These are phyloP conservation scores for Boletus fagicola DNA, from an alignment of 768 basidiomycete species.

Conservation along the genomic window DNA sequence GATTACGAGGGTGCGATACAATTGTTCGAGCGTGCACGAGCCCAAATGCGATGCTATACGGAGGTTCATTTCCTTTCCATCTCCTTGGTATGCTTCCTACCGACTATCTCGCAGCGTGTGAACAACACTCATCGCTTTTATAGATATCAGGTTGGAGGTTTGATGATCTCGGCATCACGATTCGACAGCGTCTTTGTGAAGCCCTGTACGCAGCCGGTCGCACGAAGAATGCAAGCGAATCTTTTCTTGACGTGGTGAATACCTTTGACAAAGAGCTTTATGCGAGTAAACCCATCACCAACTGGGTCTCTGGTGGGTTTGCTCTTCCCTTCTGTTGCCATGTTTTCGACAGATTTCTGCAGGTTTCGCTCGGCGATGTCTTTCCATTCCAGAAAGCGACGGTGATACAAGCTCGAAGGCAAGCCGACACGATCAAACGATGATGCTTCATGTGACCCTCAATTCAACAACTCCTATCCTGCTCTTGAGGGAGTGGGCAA, in stretches of 20 bases:
- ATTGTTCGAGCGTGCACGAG: not conserved
- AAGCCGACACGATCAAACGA: too few relatives aligned
- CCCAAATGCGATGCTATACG: not conserved
- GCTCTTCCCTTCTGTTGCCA: too few relatives aligned
- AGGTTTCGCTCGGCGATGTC: too few relatives aligned
- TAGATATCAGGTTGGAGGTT: not conserved
- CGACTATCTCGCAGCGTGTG: not conserved
- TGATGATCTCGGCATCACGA: not conserved
- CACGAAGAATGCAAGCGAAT: not conserved
- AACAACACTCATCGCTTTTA: not conserved
- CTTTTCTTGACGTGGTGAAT: not conserved
- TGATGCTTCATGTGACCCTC: not conserved
- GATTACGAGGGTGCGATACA: not conserved
- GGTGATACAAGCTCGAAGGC: too few relatives aligned
- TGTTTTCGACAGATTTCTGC: too few relatives aligned
- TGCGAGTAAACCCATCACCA: too few relatives aligned
- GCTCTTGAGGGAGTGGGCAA: not conserved
- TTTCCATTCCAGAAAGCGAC: too few relatives aligned
- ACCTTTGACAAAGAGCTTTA: too few relatives aligned
- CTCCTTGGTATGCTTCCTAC: not conserved
- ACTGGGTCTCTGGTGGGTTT: too few relatives aligned
- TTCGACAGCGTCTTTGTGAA: not conserved
- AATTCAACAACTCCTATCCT: not conserved
- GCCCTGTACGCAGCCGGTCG: not conserved
- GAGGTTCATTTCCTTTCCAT: not conserved